Conservation (phyloP, 345 rosid genomes). For the Arabidopsis arenosa region DNA sequence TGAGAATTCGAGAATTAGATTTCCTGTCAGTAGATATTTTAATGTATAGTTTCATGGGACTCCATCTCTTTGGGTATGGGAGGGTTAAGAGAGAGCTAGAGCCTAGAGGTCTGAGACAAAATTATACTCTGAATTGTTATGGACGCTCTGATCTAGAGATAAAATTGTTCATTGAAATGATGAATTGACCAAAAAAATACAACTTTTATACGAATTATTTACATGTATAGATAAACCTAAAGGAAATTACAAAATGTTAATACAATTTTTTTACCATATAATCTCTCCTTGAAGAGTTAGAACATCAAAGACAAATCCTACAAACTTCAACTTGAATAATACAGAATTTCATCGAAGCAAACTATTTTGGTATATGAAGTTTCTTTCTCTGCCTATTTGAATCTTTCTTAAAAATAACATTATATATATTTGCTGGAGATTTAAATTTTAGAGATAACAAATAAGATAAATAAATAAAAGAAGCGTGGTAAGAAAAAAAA, state of each 20-base stretch:
- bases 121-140: slow-evolving; percentile 23
- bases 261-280: neutral
- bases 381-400: slow-evolving; percentile 24
- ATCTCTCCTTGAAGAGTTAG: neutral
- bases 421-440: slow-evolving; percentile 54
- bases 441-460: slow-evolving; percentile 54
- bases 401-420: neutral
- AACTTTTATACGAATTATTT: neutral
- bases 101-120: slow-evolving; percentile 7
- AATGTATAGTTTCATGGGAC: slow-evolving; percentile 27
- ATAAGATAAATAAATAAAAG: slow-evolving; percentile 53
- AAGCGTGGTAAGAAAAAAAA: slow-evolving; percentile 32
- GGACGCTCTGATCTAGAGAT: slow-evolving; percentile 23
- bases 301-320: slow-evolving; percentile 45
- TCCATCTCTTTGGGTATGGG: slow-evolving; percentile 37
- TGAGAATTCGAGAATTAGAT: slow-evolving; percentile 56
- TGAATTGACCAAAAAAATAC: neutral
- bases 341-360: slow-evolving; percentile 41
- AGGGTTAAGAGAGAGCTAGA: neutral
- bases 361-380: neutral
- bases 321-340: slow-evolving; percentile 39
- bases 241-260: neutral
- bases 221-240: neutral
- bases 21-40: slow-evolving; percentile 49
- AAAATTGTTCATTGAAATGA: slow-evolving; percentile 13